Percentiles rank a stretch among this genome's conserved stretches.
Evolutionary conservation across 306 rosid genomes (phyloP).

Genomic region (Quercus agrifolia): DNA sequence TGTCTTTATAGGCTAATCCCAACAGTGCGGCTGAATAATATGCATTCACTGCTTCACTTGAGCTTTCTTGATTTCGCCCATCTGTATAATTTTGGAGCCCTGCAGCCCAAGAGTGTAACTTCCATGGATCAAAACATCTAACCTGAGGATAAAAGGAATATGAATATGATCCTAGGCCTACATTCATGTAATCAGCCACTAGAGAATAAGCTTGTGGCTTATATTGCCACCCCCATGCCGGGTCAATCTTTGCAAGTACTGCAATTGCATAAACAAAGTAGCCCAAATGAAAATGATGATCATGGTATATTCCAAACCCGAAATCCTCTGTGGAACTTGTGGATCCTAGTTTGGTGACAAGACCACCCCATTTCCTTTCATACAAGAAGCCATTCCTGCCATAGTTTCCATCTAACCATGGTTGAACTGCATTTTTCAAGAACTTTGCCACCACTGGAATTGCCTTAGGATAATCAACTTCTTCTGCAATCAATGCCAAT

Average conservation of each 20-base stretch:
- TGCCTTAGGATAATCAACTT: constrained; percentile 51
- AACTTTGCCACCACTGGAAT: constrained; percentile 51
- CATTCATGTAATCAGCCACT: constrained; percentile 59
- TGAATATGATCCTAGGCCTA: constrained; percentile 35
- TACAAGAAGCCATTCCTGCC: constrained; percentile 75
- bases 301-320: constrained; percentile 77
- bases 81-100: constrained; percentile 56
- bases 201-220: constrained; percentile 68
- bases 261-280: constrained; percentile 79
- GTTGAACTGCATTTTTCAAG: constrained; percentile 68
- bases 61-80: constrained; percentile 64
- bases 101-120: constrained; percentile 83
- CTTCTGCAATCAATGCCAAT: constrained; percentile 86
- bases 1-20: constrained; percentile 52
- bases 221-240: constrained; percentile 70
- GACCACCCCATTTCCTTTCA: constrained; percentile 83
- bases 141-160: constrained; percentile 37
- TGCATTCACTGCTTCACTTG: constrained; percentile 51
- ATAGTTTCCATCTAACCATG: constrained; percentile 78
- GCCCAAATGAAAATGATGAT: constrained; percentile 84
- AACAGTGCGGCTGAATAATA: constrained; percentile 51
- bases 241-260: constrained; percentile 80
- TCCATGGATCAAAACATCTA: constrained; percentile 64
- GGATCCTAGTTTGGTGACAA: constrained; percentile 74
- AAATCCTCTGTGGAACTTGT: constrained; percentile 65